Evolutionary conservation across 1,139 yeast genomes (phyloP).

Genomic region (Casaregolazyma suthepensis): DNA sequence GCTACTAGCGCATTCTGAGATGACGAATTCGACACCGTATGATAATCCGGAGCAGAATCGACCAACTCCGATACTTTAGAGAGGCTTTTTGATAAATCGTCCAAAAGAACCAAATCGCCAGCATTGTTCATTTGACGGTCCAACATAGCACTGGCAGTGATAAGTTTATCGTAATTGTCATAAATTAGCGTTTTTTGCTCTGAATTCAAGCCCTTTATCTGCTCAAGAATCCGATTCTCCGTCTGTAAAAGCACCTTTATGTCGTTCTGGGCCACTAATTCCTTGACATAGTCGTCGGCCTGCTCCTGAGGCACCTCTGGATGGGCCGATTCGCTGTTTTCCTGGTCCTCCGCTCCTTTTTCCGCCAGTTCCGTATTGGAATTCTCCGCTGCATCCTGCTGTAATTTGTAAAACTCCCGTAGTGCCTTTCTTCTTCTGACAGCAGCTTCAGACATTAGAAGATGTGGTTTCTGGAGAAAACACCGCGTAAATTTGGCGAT

Average conservation of each 20-base stretch:
- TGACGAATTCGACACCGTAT: background rate
- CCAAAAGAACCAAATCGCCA: conserved; percentile 12
- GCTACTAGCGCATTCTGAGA: background rate
- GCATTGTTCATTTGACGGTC: conserved; percentile 20
- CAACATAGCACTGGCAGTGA: conserved; percentile 35
- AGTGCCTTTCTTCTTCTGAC: conserved; percentile 33
- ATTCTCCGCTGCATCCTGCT: conserved; percentile 10
- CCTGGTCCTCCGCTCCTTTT: conserved; percentile 12
- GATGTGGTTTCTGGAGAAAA: background rate
- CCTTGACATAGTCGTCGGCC: conserved; percentile 24
- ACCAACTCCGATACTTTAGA: conserved; percentile 12
- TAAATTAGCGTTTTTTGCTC: conserved; percentile 41
- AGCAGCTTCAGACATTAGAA: conserved; percentile 11
- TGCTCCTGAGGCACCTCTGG: conserved; percentile 21
- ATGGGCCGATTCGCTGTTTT: conserved; percentile 7
- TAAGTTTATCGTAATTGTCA: conserved; percentile 38
- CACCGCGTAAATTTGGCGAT: background rate
- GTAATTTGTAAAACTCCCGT: conserved; percentile 38
- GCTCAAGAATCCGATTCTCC: conserved; percentile 31
- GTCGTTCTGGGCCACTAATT: conserved; percentile 23
- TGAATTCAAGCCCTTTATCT: conserved; percentile 34
- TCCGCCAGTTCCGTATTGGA: background rate
- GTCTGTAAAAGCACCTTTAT: conserved; percentile 27
- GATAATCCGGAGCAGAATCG: conserved; percentile 1
- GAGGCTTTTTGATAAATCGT: conserved; percentile 14